Evolutionary conservation across 495 filamentous ascomycete genomes (phyloP), one percentile per base, ranked within the genome.

Genomic region (Lasiosphaeria hispida): DNA sequence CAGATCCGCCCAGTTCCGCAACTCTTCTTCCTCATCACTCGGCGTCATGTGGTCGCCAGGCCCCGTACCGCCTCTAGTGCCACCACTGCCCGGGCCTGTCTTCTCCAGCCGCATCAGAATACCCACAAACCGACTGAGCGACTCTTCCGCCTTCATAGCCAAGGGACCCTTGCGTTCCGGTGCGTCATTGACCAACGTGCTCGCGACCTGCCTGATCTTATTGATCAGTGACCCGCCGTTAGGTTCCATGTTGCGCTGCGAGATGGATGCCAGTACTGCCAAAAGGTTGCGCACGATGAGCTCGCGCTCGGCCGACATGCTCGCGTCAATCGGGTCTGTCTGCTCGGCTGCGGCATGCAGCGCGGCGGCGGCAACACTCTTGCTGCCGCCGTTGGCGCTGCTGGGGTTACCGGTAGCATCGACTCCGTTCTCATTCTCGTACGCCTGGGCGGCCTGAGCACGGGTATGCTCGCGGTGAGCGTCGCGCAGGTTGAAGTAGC

Each of bases 171-270:
- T 85, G 5, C 77, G 77, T 38, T 81, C 74, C 10, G 79, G 75
- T 2, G 84, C 80, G 8, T 80, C 76, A 52, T 87, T 81, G 35
- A 92, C 80, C 2, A 95, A 76, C 0, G 88, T 91, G 10, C 82
- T 85, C 15, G 89, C 89, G 41, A 95, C 83, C 69, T 87, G 84
- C 48, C 89, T 84, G 63, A 93, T 85, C 74, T 87, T 87, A 66
- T 76, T 73, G 66, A 84, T 84, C 48, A 93, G 84, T 48, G 86
- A 88, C 42, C 80, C 81, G 14, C 84, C 87, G 64, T 91, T 92
- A 1, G 91, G 87, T 68, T 94, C 90, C 78, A 92, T 87, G 68
- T 89, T 89, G 45, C 88, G 80, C 73, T 90, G 85, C 52, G 83
- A 85, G 63, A 96, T 86, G 34, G 82, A 87, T 11, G 76, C 75